Base-by-base conservation (phyloP, 2,329 filamentous ascomycete genomes). In the Bipolaris sorokiniana region DNA sequence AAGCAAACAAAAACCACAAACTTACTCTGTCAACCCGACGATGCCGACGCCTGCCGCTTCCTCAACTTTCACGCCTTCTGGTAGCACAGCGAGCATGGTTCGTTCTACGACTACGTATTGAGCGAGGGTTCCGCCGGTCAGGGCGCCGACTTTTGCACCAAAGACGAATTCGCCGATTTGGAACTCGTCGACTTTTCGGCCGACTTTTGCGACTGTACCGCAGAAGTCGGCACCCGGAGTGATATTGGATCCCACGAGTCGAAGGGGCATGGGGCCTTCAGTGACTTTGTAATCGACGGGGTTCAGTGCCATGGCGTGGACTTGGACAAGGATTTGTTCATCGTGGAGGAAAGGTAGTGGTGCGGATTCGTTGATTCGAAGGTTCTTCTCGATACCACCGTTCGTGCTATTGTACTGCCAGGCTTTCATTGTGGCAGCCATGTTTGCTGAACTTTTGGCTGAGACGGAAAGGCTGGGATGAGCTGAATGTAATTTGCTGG, bases 271-370 rank as follows among this genome's bases (percentile, higher is more conserved):
- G 0, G 80, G 72, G 26, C 81, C 74, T 66, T 89, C 86, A 9
- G 84, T 78, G 1, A 84, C 62, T 72, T 90, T 90, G 80, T 86
- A 84, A 78, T 90, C 88, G 26, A 83, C 83, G 0, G 86, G 86
- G 68, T 89, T 90, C 61, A 89, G 69, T 22, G 82, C 76, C 23
- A 80, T 78, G 54, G 80, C 76, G 55, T 83, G 73, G 7, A 89
- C 82, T 59, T 83, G 76, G 47, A 89, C 76, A 13, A 89, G 79
- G 42, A 88, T 68, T 59, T 85, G 78, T 36, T 80, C 68, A 44
- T 72, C 74, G 56, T 61, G 76, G 41, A 71, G 72, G 15, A 67
- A 61, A 5, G 78, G 70, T 33, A 75, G 69, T 1, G 83, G 81
- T 10, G 79, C 66, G 3, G 80, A 71, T 3, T 80, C 66, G 1